Percentiles rank a stretch among this genome's conserved stretches.
Evolutionary conservation across 495 filamentous ascomycete species (phyloP).

Genomic region (Podospora tetraspora): DNA sequence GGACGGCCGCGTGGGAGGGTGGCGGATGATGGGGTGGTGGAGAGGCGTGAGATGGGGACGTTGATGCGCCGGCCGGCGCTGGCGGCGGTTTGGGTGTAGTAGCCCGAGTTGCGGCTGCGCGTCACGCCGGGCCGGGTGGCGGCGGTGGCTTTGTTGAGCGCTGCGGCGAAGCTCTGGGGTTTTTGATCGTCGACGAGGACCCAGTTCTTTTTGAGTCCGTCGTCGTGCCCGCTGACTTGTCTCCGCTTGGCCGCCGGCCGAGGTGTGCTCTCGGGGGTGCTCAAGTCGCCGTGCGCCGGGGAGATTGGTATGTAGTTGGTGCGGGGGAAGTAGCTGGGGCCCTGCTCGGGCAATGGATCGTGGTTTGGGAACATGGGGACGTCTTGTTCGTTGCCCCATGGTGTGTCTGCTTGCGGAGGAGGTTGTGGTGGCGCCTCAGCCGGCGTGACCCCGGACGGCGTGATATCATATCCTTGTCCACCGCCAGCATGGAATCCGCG

Average conservation of each 20-base stretch:
- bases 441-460: constrained; percentile 11
- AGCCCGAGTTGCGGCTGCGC: constrained; percentile 9
- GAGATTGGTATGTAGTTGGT: constrained; percentile 19
- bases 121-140: constrained; percentile 1
- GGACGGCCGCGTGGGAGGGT: constrained; percentile 22
- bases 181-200: constrained; percentile 58
- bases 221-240: constrained; percentile 44
- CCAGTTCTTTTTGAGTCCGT: constrained; percentile 63
- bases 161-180: constrained; percentile 16
- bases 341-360: constrained; percentile 7
- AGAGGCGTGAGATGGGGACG: constrained; percentile 34
- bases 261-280: constrained; percentile 41
- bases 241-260: constrained; percentile 46
- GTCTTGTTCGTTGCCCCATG: constrained; percentile 29
- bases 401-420: constrained; percentile 21
- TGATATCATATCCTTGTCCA: constrained; percentile 58
- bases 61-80: constrained; percentile 33
- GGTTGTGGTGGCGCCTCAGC: constrained; percentile 18
- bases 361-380: constrained; percentile 23
- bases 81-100: constrained; percentile 19
- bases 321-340: constrained; percentile 17
- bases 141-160: constrained; percentile 13
- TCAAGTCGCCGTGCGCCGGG: constrained; percentile 25
- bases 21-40: constrained; percentile 18
- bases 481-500: constrained; percentile 81